Conservation (phyloP, 2,329 filamentous ascomycete species). For the Whalleya microplaca region DNA sequence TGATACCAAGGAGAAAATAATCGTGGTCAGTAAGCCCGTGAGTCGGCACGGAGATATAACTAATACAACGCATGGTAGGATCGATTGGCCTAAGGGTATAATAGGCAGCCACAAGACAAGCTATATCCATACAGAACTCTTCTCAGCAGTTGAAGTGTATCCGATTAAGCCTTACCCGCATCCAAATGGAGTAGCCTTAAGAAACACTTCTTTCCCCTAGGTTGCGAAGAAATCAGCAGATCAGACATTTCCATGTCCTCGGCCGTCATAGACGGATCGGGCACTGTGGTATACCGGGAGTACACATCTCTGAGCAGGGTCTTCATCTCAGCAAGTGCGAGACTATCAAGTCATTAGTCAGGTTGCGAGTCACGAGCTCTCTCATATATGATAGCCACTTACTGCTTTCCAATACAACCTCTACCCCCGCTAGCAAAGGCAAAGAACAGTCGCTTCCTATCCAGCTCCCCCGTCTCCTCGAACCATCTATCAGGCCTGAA, state of each 20-base stretch:
- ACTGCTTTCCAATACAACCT: constrained; percentile 71
- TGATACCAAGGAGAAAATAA: not conserved
- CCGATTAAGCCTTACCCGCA: not conserved
- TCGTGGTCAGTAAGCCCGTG: too few species aligned
- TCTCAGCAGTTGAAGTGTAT: not conserved
- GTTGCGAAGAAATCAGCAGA: constrained; percentile 69
- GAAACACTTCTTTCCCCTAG: constrained; percentile 61
- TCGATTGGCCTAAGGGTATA: too few species aligned
- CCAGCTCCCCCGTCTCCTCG: constrained; percentile 70
- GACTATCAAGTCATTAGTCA: constrained; percentile 41
- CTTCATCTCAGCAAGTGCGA: constrained; percentile 72
- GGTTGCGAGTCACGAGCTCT: not conserved
- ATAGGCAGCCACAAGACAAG: not conserved
- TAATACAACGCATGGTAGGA: too few species aligned
- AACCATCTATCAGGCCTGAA: constrained; percentile 89
- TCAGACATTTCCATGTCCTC: constrained; percentile 67
- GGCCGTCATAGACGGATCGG: constrained; percentile 56
- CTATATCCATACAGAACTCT: not conserved
- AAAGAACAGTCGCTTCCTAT: constrained; percentile 66
- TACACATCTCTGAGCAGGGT: constrained; percentile 66
- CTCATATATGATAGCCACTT: constrained; percentile 40
- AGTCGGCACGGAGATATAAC: too few species aligned
- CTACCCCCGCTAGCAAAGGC: constrained; percentile 68
- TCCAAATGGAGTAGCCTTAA: constrained; percentile 49
- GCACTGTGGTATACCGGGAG: constrained; percentile 57